phyloP scores from a whole-genome alignment of 1,139 yeast species.

The Taphrina deformans region DNA sequence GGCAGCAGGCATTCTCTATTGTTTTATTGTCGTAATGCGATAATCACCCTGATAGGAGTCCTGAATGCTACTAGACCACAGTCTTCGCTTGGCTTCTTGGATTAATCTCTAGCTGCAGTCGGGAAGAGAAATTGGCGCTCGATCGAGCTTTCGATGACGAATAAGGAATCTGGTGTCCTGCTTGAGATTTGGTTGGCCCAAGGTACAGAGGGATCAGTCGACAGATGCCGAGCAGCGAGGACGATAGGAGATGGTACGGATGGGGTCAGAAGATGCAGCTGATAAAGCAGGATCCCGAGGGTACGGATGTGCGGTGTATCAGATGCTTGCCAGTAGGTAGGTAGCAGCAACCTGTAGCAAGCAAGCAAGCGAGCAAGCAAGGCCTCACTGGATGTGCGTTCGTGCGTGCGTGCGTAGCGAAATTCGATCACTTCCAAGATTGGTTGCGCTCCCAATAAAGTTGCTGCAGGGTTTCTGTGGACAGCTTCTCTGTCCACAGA shows the following conservation, averaged over 20 bases:
- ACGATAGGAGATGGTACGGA: neutral
- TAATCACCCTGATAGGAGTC: too few species aligned
- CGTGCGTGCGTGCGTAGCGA: neutral
- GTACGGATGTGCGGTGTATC: neutral
- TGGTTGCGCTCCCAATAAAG: too few species aligned
- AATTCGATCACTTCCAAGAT: neutral
- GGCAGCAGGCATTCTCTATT: neutral
- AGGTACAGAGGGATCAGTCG: too few species aligned
- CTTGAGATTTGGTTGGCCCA: too few species aligned
- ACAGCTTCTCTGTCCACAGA: too few species aligned
- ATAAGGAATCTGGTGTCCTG: too few species aligned
- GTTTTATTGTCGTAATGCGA: too few species aligned
- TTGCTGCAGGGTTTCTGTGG: too few species aligned
- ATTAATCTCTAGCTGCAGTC: neutral
- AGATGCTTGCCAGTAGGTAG: too few species aligned
- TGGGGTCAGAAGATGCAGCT: neutral
- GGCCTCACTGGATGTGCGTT: neutral
- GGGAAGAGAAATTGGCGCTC: neutral
- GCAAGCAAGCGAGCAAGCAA: neutral
- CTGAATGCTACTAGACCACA: too few species aligned
- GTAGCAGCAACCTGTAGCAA: neutral
- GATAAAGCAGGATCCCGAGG: neutral
- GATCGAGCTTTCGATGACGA: neutral
- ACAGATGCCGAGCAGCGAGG: neutral
- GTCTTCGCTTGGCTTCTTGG: too few species aligned